Evolutionary conservation across 306 rosid genomes (phyloP), one percentile per base, ranked within the genome.

Genomic region (Abrus pulchellus): DNA sequence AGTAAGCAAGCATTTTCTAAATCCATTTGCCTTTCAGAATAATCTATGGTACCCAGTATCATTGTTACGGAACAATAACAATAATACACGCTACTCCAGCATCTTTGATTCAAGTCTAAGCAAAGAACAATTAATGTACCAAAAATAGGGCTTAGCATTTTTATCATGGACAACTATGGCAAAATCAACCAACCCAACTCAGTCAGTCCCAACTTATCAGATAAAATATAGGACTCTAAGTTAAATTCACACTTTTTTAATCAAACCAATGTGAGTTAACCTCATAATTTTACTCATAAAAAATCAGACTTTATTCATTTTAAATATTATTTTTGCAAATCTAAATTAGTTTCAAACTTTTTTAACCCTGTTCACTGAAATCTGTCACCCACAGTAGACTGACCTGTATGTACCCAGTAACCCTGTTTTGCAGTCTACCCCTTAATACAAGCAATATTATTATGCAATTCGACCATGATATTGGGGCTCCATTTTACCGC

Each of bases 81-180:
- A 7, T 4, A 43, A 3, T 59, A 3, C 61, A 71, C 27, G 29
- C 55, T 33, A 8, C 2, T 66, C 56, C 53, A 38, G 32, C 67
- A 53, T 61, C 34, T 66, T 54, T 55, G 12, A 77, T 66, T 78
- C 50, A 2, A 38, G 28, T 50, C n/a, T 12, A 50, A 77, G 11
- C 66, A 7, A 44, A 5, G 20, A 77, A 40, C 64, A 50, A 65
- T 32, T 11, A 75, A 45, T 61, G 14, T 32, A 61, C 34, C 12
- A 45, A 32, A 61, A 41, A 56, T 27, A 41, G 32, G 7, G 6
- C 10, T 53, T 53, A 36, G 30, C 9, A 3, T 27, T 9, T 1
- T 53, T 20, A 65, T 53, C 9, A 83, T 28, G 88, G 9, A 50
- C 27, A 28, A 41, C 9, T 12, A 38, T 53, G 56, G 5, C 52